Evolutionary conservation across 1,284 basidiomycete species (phyloP).

Genomic region (Trichosporon faecale): DNA sequence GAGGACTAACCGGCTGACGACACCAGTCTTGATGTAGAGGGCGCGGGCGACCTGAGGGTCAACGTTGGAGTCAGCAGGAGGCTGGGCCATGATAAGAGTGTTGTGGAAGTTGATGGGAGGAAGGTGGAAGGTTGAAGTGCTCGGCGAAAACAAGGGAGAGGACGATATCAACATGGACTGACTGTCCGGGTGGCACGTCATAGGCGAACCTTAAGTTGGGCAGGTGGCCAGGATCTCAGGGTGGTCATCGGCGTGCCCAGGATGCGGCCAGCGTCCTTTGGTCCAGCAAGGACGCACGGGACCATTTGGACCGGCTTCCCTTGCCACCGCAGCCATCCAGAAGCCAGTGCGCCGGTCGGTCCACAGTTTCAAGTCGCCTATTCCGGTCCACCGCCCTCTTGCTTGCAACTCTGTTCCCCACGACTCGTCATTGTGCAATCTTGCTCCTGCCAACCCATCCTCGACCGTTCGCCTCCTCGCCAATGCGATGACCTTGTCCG

Average conservation of each 20-base stretch:
- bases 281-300: not conserved
- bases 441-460: not conserved
- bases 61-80: not conserved
- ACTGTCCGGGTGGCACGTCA: not conserved
- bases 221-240: not conserved
- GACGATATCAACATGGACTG: not conserved
- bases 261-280: too few species aligned
- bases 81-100: conserved; percentile 35
- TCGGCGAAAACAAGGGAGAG: not conserved
- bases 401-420: not conserved
- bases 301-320: not conserved
- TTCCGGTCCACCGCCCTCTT: not conserved
- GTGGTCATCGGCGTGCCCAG: not conserved
- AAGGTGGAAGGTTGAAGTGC: not conserved
- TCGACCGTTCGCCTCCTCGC: not conserved
- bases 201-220: not conserved
- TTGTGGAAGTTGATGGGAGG: not conserved
- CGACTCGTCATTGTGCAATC: not conserved
- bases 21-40: conserved; percentile 75
- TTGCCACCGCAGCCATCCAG: not conserved
- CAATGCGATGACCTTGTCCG: conserved; percentile 6
- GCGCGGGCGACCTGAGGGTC: conserved; percentile 53
- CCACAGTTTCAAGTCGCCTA: not conserved
- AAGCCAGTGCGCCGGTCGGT: not conserved
- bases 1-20: conserved; percentile 63